Percentiles rank a stretch among this genome's conserved stretches.
Conservation (phyloP, 108 stramenopile genomes). For the Schizochytrium sp. region DNA sequence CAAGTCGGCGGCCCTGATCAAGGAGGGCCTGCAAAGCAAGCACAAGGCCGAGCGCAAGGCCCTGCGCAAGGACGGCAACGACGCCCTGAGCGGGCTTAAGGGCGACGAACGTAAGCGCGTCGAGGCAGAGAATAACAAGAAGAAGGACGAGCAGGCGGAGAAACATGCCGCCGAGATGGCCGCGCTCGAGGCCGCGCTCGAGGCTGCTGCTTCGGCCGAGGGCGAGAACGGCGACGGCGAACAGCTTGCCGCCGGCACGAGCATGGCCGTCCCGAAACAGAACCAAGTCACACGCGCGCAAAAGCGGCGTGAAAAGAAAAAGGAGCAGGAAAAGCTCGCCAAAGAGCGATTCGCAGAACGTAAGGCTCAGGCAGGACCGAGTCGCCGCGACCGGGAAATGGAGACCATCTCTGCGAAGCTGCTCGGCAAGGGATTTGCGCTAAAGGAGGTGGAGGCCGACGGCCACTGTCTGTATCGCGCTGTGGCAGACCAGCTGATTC, state of each 20-base stretch:
- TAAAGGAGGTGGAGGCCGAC: constrained; percentile 77
- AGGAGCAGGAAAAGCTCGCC: background rate
- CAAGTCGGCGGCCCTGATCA: background rate
- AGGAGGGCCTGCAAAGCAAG: background rate
- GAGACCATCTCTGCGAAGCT: background rate
- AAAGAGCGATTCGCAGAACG: background rate
- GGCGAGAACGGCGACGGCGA: background rate
- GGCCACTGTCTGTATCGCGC: constrained; percentile 92
- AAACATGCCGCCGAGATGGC: background rate
- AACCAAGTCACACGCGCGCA: background rate
- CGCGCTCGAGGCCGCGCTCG: background rate
- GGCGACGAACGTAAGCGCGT: background rate
- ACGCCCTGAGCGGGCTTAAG: background rate
- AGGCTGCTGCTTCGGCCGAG: background rate
- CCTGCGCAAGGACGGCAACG: background rate
- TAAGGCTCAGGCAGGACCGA: background rate
- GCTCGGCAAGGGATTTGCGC: constrained; percentile 22
- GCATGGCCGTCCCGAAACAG: background rate
- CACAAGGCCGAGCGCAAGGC: background rate
- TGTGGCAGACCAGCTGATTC: constrained; percentile 63
- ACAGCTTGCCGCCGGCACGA: background rate
- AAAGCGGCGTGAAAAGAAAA: background rate
- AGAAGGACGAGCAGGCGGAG: background rate
- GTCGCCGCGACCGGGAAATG: background rate
- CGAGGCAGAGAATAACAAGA: background rate